phyloP scores from a whole-genome alignment of 768 basidiomycete species.

The Boletus rufocinnamomeus region DNA sequence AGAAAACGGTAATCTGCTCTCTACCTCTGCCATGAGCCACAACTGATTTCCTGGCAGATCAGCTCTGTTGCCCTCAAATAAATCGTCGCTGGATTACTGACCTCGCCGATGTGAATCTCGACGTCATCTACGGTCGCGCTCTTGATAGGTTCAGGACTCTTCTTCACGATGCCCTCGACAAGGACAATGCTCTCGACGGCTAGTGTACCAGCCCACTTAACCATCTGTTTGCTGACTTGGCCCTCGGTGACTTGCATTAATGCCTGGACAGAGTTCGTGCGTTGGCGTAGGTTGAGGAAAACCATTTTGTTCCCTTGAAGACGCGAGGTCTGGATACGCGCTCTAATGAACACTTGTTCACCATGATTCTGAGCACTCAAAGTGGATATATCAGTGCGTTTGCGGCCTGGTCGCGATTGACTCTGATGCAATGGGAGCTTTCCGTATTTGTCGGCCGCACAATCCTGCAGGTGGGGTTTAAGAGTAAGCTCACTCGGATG shows the following conservation, averaged over 20 bases:
- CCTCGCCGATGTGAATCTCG: constrained; percentile 84
- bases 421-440: constrained; percentile 90
- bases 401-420: constrained; percentile 64
- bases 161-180: constrained; percentile 80
- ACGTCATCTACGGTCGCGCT: constrained; percentile 85
- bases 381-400: constrained; percentile 63
- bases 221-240: constrained; percentile 94
- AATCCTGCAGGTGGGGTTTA: constrained; percentile 54
- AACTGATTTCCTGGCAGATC: constrained; percentile 50
- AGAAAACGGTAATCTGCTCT: constrained; percentile 83
- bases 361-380: constrained; percentile 66
- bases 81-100: constrained; percentile 33
- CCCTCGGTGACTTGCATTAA: constrained; percentile 70
- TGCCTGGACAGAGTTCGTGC: constrained; percentile 84
- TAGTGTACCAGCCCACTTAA: constrained; percentile 83
- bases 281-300: constrained; percentile 90
- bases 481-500: constrained; percentile 37
- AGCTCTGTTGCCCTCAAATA: not conserved
- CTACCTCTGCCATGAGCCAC: constrained; percentile 77
- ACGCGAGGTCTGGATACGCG: constrained; percentile 87
- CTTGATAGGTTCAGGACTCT: constrained; percentile 83
- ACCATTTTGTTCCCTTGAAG: constrained; percentile 95
- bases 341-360: constrained; percentile 79
- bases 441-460: constrained; percentile 79
- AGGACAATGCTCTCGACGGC: constrained; percentile 89